A percentile compares a stretch with the other conserved stretches of the same genome.
These are phyloP conservation scores for Plasmopara halstedii DNA, from an alignment of 352 stramenopile genomes.

Conservation along the genomic window DNA sequence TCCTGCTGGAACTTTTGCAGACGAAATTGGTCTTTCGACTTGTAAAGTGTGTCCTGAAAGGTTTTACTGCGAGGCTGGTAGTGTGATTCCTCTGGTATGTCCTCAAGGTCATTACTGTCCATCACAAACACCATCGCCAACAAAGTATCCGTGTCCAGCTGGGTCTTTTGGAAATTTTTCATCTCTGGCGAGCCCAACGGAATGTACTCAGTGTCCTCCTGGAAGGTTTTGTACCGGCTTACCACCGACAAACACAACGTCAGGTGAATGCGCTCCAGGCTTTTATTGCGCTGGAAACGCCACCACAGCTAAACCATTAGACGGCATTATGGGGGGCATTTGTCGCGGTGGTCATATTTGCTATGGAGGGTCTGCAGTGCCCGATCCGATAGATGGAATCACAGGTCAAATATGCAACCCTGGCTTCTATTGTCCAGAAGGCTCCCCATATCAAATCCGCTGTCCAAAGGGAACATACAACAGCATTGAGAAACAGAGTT, in stretches of 20 bases:
- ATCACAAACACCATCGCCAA: slow-evolving; percentile 29
- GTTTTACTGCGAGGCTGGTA: slow-evolving; percentile 53
- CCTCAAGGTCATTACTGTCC: slow-evolving; percentile 76
- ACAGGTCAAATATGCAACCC: slow-evolving; percentile 50
- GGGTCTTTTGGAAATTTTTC: slow-evolving; percentile 53
- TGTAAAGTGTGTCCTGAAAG: slow-evolving; percentile 75
- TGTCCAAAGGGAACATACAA: slow-evolving; percentile 75
- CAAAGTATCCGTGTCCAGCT: slow-evolving; percentile 45
- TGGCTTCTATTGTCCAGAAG: slow-evolving; percentile 61
- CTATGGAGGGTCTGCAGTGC: slow-evolving; percentile 41
- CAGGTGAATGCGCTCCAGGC: slow-evolving; percentile 52
- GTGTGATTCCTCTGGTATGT: slow-evolving; percentile 40
- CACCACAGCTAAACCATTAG: slow-evolving; percentile 23
- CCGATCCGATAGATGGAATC: slow-evolving; percentile 40
- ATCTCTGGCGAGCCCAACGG: slow-evolving; percentile 24
- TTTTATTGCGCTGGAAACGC: slow-evolving; percentile 60
- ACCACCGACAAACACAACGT: slow-evolving; percentile 38
- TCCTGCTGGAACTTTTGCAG: slow-evolving; percentile 52
- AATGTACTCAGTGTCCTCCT: slow-evolving; percentile 50
- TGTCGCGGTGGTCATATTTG: slow-evolving; percentile 58
- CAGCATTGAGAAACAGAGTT: slow-evolving; percentile 30
- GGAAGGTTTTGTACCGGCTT: slow-evolving; percentile 77
- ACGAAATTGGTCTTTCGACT: slow-evolving; percentile 34
- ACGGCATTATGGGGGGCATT: slow-evolving; percentile 38
- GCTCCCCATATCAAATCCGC: slow-evolving; percentile 37